Conservation (phyloP, 1,284 basidiomycete genomes). For the Microbotryum lychnidis-dioicae region DNA sequence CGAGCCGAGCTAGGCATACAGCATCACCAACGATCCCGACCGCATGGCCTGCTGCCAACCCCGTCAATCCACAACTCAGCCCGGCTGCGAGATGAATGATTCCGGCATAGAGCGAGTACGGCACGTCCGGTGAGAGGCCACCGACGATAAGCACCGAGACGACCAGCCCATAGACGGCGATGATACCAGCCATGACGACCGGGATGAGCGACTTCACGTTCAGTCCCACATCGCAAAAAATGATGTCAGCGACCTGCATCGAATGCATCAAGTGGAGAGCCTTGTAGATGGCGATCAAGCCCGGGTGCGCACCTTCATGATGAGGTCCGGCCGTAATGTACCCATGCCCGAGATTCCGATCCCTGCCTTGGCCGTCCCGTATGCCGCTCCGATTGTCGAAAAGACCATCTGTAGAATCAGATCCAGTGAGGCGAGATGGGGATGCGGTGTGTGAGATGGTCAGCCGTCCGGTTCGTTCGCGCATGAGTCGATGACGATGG, state of each 20-base stretch:
- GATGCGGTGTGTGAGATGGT: neutral
- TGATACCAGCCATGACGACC: slow-evolving; percentile 99
- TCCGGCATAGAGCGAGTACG: slow-evolving; percentile 67
- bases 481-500: no score
- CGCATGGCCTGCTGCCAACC: slow-evolving; percentile 94
- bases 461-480: neutral
- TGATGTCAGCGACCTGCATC: neutral
- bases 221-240: neutral
- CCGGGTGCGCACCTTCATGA: slow-evolving; percentile 76
- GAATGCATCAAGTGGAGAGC: neutral
- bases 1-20: slow-evolving; percentile 46
- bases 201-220: slow-evolving; percentile 72
- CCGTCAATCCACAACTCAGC: slow-evolving; percentile 81
- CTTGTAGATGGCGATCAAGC: neutral
- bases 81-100: slow-evolving; percentile 94
- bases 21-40: slow-evolving; percentile 94
- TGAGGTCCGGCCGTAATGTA: slow-evolving; percentile 87
- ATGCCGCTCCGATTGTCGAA: slow-evolving; percentile 88
- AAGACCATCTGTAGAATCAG: slow-evolving; percentile 61
- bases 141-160: slow-evolving; percentile 76
- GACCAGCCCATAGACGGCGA: slow-evolving; percentile 88
- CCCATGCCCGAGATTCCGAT: slow-evolving; percentile 96
- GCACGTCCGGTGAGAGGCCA: slow-evolving; percentile 53
- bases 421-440: slow-evolving; percentile 4
- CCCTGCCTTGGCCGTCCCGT: slow-evolving; percentile 93